These are phyloP conservation scores for Penicillium egyptiacum DNA, from an alignment of 495 filamentous ascomycete genomes.

Conservation along the genomic window DNA sequence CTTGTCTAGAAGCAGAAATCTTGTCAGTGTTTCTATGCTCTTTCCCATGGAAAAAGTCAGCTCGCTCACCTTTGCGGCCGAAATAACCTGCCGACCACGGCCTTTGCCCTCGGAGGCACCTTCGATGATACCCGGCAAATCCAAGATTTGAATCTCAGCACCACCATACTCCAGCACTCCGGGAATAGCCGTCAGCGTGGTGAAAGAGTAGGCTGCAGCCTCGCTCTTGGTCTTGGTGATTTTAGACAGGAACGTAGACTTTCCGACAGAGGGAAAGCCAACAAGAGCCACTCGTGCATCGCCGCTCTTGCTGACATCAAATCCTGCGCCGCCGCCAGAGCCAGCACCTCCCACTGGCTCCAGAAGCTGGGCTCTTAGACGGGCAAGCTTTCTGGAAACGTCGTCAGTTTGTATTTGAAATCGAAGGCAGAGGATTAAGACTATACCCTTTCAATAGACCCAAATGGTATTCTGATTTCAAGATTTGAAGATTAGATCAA, in stretches of 20 bases:
- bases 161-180: slow-evolving; percentile 98
- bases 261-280: slow-evolving; percentile 97
- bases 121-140: slow-evolving; percentile 98
- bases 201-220: slow-evolving; percentile 96
- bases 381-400: slow-evolving; percentile 79
- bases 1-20: slow-evolving; percentile 63
- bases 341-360: slow-evolving; percentile 84
- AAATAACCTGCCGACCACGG: slow-evolving; percentile 93
- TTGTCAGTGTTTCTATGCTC: neutral
- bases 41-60: neutral
- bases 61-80: slow-evolving; percentile 72
- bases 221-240: slow-evolving; percentile 98
- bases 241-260: slow-evolving; percentile 97
- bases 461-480: slow-evolving; percentile 83
- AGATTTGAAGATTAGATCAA: slow-evolving; percentile 21
- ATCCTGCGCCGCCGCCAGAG: slow-evolving; percentile 70
- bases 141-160: slow-evolving; percentile 96
- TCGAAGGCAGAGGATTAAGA: neutral
- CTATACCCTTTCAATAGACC: slow-evolving; percentile 92
- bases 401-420: slow-evolving; percentile 10
- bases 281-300: slow-evolving; percentile 97
- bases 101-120: slow-evolving; percentile 96
- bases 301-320: slow-evolving; percentile 96
- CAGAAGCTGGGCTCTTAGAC: slow-evolving; percentile 90
- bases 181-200: slow-evolving; percentile 95